Evolutionary conservation across 2,329 filamentous ascomycete species (phyloP).

Genomic region (Hypoxylon sp.): DNA sequence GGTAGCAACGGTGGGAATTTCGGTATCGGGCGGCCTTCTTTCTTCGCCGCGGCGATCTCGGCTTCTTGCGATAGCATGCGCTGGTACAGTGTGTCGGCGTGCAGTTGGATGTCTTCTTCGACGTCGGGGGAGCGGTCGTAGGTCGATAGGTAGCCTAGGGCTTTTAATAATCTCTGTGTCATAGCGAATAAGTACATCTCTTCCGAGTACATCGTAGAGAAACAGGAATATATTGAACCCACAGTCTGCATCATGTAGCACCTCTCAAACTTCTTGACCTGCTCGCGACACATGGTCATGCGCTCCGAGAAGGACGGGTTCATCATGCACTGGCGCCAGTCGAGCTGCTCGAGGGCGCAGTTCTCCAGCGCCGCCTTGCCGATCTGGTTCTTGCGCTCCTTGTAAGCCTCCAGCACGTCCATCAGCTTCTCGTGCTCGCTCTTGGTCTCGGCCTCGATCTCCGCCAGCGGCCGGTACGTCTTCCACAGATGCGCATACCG

Average conservation of each 20-base stretch:
- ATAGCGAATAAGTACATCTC: not conserved
- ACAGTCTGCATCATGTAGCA: constrained; percentile 92
- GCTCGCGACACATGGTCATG: constrained; percentile 82
- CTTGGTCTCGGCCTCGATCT: constrained; percentile 76
- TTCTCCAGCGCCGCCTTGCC: constrained; percentile 90
- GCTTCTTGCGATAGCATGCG: constrained; percentile 86
- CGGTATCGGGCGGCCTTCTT: constrained; percentile 69
- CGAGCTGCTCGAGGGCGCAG: constrained; percentile 87
- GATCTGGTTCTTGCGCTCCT: constrained; percentile 82
- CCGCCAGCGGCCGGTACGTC: constrained; percentile 80
- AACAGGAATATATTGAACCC: constrained; percentile 47
- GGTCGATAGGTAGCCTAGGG: constrained; percentile 84
- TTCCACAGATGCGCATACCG: constrained; percentile 90
- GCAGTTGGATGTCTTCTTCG: constrained; percentile 94
- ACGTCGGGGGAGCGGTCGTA: constrained; percentile 73
- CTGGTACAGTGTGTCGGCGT: constrained; percentile 91
- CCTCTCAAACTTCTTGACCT: constrained; percentile 82
- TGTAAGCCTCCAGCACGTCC: constrained; percentile 85
- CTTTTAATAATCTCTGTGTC: constrained; percentile 83
- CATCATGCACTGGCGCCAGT: constrained; percentile 85
- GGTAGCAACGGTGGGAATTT: constrained; percentile 70
- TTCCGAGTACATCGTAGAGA: not conserved
- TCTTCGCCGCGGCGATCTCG: constrained; percentile 76
- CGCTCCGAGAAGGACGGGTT: constrained; percentile 75
- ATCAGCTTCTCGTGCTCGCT: constrained; percentile 83